phyloP scores from a whole-genome alignment of 2,329 filamentous ascomycete species.

The Scedosporium minutisporum region DNA sequence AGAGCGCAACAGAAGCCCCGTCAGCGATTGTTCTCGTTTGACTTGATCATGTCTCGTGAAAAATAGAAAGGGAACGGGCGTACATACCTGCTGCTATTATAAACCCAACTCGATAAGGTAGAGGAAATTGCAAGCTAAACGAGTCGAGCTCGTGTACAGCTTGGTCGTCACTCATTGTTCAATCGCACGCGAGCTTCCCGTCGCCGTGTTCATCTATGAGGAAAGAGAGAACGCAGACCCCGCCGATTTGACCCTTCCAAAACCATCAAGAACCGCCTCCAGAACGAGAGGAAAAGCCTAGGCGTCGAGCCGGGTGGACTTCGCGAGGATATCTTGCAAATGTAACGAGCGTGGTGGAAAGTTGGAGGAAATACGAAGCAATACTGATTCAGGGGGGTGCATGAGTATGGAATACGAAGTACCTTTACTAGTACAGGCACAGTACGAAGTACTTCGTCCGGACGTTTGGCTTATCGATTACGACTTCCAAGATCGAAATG shows the following conservation, averaged over 20 bases:
- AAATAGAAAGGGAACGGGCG: constrained; percentile 13
- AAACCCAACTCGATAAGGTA: constrained; percentile 82
- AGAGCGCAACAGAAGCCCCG: not conserved
- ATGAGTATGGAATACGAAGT: too few species aligned
- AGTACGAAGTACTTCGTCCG: not conserved
- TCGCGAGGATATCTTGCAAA: not conserved
- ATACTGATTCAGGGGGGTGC: not conserved
- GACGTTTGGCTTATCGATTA: not conserved
- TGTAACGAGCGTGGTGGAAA: not conserved
- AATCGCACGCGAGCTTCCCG: not conserved
- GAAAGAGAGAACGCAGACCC: not conserved
- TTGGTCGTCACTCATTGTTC: not conserved
- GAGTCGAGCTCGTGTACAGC: constrained; percentile 61
- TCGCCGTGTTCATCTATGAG: not conserved
- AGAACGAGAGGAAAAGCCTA: not conserved
- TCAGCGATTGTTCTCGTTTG: not conserved
- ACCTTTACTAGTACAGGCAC: too few species aligned
- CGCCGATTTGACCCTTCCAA: not conserved
- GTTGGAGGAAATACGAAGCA: not conserved
- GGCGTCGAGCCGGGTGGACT: not conserved
- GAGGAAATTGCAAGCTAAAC: constrained; percentile 77
- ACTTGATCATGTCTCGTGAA: not conserved
- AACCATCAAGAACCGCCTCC: constrained; percentile 1
- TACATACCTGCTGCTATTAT: constrained; percentile 77
- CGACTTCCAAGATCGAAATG: not conserved